phyloP scores from a whole-genome alignment of 371 early-diverging fungal species.

The Syncephalis plumigaleata region DNA sequence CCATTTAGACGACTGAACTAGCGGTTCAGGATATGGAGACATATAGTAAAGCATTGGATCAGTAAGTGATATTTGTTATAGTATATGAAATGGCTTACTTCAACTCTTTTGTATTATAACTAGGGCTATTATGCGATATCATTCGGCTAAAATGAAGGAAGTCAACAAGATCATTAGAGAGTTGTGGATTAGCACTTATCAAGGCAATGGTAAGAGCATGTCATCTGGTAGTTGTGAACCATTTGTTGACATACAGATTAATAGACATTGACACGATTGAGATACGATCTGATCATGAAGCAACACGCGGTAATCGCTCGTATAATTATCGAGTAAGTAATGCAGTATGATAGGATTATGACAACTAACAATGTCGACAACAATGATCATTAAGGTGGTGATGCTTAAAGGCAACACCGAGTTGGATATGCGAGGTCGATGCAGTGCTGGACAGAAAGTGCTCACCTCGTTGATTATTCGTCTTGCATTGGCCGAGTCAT shows the following conservation, averaged over 20 bases:
- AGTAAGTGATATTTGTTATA: conserved; percentile 14
- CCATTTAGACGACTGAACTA: conserved; percentile 46
- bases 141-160: conserved; percentile 93
- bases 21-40: conserved; percentile 68
- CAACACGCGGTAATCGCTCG: conserved; percentile 36
- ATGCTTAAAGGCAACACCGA: conserved; percentile 90
- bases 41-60: conserved; percentile 73
- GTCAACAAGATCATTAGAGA: conserved; percentile 94
- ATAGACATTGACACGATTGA: conserved; percentile 91
- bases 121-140: conserved; percentile 89
- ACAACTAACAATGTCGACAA: neutral
- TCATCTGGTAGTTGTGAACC: too few relatives aligned
- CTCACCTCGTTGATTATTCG: conserved; percentile 94
- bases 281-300: conserved; percentile 72
- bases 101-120: neutral
- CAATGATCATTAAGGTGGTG: conserved; percentile 38
- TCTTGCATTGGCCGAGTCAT: conserved; percentile 94
- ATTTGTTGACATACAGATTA: conserved; percentile 1
- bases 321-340: conserved; percentile 81
- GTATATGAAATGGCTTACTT: neutral
- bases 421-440: conserved; percentile 96
- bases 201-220: conserved; percentile 66
- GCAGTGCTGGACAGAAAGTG: conserved; percentile 99
- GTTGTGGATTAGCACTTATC: conserved; percentile 95
- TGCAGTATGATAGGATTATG: too few relatives aligned